A percentile compares a stretch with the other conserved stretches of the same genome.
phyloP scores from a whole-genome alignment of 805 yeast species.

The Helenozyma baotianmanensis region DNA sequence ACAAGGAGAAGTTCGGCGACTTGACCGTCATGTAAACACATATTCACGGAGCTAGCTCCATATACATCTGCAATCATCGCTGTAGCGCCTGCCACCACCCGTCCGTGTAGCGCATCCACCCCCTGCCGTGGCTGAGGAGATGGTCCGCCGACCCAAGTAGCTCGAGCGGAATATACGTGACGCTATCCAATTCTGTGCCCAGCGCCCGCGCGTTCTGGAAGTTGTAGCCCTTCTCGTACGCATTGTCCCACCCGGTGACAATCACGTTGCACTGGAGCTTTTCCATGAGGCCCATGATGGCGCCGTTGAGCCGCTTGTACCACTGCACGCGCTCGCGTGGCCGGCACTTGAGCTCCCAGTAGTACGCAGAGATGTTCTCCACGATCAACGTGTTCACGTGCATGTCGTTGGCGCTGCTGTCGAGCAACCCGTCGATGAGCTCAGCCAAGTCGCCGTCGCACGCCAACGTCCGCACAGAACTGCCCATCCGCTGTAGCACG shows the following conservation, averaged over 20 bases:
- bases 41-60: conserved; percentile 1
- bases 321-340: conserved; percentile 4
- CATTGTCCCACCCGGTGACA: conserved; percentile 24
- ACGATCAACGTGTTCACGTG: conserved; percentile 21
- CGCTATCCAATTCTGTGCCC: conserved; percentile 1
- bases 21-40: conserved; percentile 76
- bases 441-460: no score
- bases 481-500: no score
- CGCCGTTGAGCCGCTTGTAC: conserved; percentile 13
- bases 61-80: no score
- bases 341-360: conserved; percentile 24
- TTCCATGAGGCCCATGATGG: conserved; percentile 10
- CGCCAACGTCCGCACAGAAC: no score
- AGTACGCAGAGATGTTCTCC: conserved; percentile 32
- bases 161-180: conserved; percentile 9
- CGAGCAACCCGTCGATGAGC: no score
- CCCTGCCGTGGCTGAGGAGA: not conserved
- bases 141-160: conserved; percentile 1
- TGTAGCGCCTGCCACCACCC: no score
- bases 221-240: conserved; percentile 29
- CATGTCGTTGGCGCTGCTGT: no score
- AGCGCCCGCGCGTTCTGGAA: not conserved
- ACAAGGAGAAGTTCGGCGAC: conserved; percentile 97
- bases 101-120: no score
- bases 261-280: conserved; percentile 25